Percentiles rank a stretch among this genome's conserved stretches.
Conservation (phyloP, 768 basidiomycete species). For the Mycena crocata region DNA sequence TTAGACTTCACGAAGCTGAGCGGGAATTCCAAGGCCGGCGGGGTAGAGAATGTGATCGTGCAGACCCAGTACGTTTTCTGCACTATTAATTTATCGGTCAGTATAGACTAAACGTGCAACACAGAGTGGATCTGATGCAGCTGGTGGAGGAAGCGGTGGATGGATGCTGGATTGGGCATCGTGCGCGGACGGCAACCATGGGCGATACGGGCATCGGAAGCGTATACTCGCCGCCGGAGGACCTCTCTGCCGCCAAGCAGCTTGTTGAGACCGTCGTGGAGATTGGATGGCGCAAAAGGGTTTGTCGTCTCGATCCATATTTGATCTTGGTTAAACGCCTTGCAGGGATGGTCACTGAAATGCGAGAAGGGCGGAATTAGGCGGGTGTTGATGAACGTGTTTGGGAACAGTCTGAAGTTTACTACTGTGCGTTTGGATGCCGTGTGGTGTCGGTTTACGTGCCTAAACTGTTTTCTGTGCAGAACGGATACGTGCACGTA, state of each 20-base stretch:
- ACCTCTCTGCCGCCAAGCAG: conserved; percentile 57
- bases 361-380: conserved; percentile 95
- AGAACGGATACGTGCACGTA: conserved; percentile 92
- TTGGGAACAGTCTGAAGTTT: conserved; percentile 95
- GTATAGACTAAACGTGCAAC: not conserved
- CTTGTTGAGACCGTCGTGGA: conserved; percentile 92
- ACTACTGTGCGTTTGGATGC: conserved; percentile 68
- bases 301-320: conserved; percentile 46
- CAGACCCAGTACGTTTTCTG: conserved; percentile 65
- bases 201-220: conserved; percentile 89
- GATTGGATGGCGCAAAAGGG: conserved; percentile 78
- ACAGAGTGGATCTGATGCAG: conserved; percentile 79
- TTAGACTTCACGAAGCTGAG: conserved; percentile 96
- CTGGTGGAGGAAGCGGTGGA: conserved; percentile 92
- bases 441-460: conserved; percentile 13
- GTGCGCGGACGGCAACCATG: conserved; percentile 77
- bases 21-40: conserved; percentile 83
- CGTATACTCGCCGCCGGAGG: conserved; percentile 87
- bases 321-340: not conserved
- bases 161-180: conserved; percentile 93
- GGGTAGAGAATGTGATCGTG: conserved; percentile 80
- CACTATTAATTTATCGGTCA: not conserved
- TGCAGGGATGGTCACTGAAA: conserved; percentile 85
- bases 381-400: conserved; percentile 93
- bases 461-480: conserved; percentile 10